phyloP scores from a whole-genome alignment of 2,329 filamentous ascomycete species.

The Epicoccum nigrum region DNA sequence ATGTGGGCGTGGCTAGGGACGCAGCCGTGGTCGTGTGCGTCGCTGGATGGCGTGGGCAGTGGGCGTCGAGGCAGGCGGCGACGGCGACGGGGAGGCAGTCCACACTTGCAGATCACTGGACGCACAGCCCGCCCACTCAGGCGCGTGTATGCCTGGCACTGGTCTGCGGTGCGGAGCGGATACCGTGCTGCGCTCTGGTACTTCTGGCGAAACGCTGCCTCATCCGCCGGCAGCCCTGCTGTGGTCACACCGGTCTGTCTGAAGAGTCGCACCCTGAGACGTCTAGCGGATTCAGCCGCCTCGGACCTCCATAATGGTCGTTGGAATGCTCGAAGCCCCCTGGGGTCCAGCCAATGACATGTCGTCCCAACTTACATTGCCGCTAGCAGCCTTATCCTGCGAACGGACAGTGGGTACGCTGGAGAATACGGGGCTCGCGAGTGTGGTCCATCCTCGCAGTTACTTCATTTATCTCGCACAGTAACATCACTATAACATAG shows the following conservation, averaged over 20 bases:
- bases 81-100: not conserved
- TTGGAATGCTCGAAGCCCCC: not conserved
- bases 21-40: conserved; percentile 34
- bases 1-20: conserved; percentile 13
- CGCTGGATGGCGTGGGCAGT: not conserved
- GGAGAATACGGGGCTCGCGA: too few species aligned
- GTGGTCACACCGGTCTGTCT: not conserved
- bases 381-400: conserved; percentile 6
- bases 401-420: not conserved
- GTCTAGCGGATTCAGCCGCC: conserved; percentile 5
- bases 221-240: not conserved
- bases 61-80: conserved; percentile 3
- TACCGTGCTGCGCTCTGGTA: too few species aligned
- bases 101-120: conserved; percentile 6
- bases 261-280: conserved; percentile 6
- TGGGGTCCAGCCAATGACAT: too few species aligned
- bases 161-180: not conserved
- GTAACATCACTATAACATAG: too few species aligned
- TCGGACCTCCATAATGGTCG: conserved; percentile 3
- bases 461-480: too few species aligned
- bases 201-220: not conserved
- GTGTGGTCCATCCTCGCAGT: too few species aligned
- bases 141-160: too few species aligned
- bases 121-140: conserved; percentile 2
- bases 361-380: not conserved